A percentile compares a stretch with the other conserved stretches of the same genome.
These are phyloP conservation scores for Emergomyces pasteurianus DNA, from an alignment of 2,329 filamentous ascomycete genomes.

Conservation along the genomic window DNA sequence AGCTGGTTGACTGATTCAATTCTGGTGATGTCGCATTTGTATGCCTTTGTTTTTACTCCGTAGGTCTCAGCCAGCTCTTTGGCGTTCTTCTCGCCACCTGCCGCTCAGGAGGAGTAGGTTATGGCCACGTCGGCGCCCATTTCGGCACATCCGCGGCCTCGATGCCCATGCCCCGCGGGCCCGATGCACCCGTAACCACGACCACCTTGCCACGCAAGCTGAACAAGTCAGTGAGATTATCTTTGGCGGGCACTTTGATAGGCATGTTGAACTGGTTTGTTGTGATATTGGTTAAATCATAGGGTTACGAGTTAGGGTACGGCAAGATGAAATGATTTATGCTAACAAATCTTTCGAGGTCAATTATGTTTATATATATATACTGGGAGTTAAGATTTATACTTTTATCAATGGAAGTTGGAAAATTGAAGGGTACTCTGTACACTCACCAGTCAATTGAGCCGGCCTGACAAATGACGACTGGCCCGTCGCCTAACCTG, in stretches of 20 bases:
- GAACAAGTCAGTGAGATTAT: conserved; percentile 19
- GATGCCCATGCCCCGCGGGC: conserved; percentile 56
- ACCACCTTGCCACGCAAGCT: conserved; percentile 34
- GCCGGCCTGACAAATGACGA: no score
- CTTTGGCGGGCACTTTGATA: conserved; percentile 11
- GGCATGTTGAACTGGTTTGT: conserved; percentile 10
- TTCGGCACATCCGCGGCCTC: conserved; percentile 53
- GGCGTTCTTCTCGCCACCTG: conserved; percentile 55
- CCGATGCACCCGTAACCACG: conserved; percentile 40
- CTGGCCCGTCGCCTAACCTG: no score
- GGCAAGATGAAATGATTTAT: no score
- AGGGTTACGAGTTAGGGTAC: no score
- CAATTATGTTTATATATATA: no score
- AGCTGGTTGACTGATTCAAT: conserved; percentile 46
- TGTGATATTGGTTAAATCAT: no score
- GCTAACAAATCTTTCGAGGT: no score
- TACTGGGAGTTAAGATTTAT: no score
- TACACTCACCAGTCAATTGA: no score
- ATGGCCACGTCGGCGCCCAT: conserved; percentile 53
- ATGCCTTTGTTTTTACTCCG: conserved; percentile 55
- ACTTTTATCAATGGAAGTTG: no score
- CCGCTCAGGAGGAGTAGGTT: conserved; percentile 52
- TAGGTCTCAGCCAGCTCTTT: conserved; percentile 48
- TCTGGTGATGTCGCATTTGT: conserved; percentile 51
- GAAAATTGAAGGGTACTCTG: no score